Conservation (phyloP, 2,329 filamentous ascomycete genomes). For the Aschersonia sp. region DNA sequence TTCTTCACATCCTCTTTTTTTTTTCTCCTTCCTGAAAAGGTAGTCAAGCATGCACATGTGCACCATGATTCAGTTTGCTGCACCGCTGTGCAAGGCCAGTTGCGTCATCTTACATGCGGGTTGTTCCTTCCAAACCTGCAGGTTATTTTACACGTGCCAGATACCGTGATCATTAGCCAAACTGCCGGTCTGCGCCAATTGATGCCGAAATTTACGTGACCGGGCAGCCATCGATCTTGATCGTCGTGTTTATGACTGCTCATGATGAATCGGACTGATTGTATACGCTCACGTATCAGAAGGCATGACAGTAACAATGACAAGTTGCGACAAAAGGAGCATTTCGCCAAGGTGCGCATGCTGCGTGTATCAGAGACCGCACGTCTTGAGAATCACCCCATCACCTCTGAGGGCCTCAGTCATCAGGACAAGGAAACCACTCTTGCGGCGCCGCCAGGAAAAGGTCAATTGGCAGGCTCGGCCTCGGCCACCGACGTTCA, state of each 20-base stretch:
- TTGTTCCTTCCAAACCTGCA: neutral
- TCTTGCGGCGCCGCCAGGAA: no score
- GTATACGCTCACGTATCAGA: conserved; percentile 19
- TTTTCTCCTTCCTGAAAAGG: no score
- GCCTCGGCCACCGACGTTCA: no score
- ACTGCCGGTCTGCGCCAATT: neutral
- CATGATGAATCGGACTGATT: conserved; percentile 28
- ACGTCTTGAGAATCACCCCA: neutral
- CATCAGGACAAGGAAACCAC: no score
- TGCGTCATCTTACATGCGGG: neutral
- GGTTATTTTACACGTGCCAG: neutral
- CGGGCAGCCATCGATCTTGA: neutral
- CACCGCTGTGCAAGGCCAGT: neutral
- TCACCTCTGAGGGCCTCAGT: neutral
- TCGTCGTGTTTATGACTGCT: neutral
- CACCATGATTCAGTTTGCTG: neutral
- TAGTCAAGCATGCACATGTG: no score
- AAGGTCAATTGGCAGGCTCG: no score
- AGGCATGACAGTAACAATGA: conserved; percentile 18
- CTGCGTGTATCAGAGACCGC: neutral
- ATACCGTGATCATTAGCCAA: neutral
- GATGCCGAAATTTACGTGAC: neutral
- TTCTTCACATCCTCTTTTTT: no score
- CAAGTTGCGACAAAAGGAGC: conserved; percentile 19
- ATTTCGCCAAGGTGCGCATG: conserved; percentile 21